A percentile compares a stretch with the other conserved stretches of the same genome.
phyloP scores from a whole-genome alignment of 768 basidiomycete species.

The Rhodotorula toruloides region DNA sequence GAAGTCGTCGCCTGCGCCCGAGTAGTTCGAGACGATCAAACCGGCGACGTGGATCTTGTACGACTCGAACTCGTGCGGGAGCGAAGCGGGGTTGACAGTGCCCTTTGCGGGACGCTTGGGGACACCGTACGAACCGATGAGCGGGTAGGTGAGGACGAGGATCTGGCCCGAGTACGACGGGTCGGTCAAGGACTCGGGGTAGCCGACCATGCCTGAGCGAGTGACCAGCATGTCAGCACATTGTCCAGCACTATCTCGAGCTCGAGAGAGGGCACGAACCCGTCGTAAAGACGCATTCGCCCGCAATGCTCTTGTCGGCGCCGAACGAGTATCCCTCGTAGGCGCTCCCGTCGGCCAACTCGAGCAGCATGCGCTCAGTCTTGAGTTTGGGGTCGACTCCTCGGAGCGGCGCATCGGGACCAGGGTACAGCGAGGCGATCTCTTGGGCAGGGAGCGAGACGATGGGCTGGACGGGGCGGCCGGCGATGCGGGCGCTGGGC shows the following conservation, averaged over 20 bases:
- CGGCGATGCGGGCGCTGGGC: not conserved
- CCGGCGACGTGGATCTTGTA: constrained; percentile 89
- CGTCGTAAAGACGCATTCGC: constrained; percentile 99
- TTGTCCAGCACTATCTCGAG: not conserved
- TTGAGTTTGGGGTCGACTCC: not conserved
- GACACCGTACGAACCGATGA: constrained; percentile 96
- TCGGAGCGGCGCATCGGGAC: constrained; percentile 10
- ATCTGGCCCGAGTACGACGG: constrained; percentile 98
- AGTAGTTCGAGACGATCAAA: constrained; percentile 87
- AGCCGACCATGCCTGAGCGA: constrained; percentile 89
- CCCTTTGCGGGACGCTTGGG: constrained; percentile 62
- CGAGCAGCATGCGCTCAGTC: constrained; percentile 56
- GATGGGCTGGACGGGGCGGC: constrained; percentile 29
- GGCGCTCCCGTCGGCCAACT: constrained; percentile 82
- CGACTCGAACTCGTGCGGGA: constrained; percentile 75
- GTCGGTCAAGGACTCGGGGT: constrained; percentile 95
- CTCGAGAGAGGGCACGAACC: constrained; percentile 56
- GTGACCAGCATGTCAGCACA: not conserved
- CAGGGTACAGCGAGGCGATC: constrained; percentile 26
- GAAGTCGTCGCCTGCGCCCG: constrained; percentile 62
- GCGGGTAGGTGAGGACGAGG: constrained; percentile 91
- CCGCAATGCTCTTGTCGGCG: constrained; percentile 83
- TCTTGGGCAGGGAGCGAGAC: constrained; percentile 20
- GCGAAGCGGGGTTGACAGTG: constrained; percentile 36
- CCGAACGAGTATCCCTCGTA: constrained; percentile 89